Conservation (phyloP, 148 eudicot genomes). For the Chenopodium suecicum region DNA sequence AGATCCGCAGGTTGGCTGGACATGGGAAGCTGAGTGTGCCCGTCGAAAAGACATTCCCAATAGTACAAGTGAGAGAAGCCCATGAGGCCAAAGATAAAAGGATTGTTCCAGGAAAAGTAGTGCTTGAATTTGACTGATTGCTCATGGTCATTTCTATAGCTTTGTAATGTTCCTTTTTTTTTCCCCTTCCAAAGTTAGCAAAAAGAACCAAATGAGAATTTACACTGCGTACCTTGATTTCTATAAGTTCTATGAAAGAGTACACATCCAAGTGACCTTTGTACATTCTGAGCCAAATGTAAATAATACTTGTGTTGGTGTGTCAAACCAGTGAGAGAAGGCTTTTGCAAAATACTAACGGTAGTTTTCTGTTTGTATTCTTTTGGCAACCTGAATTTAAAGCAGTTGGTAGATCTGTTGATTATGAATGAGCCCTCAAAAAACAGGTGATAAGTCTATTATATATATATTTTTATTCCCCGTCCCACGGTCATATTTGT, state of each 20-base stretch:
- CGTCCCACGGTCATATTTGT: too few relatives aligned
- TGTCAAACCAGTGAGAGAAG: background rate
- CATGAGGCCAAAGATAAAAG: slow-evolving; percentile 87
- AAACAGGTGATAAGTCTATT: too few relatives aligned
- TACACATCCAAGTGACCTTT: background rate
- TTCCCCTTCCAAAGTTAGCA: background rate
- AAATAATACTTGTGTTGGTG: slow-evolving; percentile 12
- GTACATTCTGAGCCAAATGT: slow-evolving; percentile 13
- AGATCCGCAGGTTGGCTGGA: slow-evolving; percentile 67
- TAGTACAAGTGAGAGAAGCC: slow-evolving; percentile 79
- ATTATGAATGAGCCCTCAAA: too few relatives aligned
- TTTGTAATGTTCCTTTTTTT: background rate
- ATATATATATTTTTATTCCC: too few relatives aligned
- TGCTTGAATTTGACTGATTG: slow-evolving; percentile 69
- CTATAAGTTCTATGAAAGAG: background rate
- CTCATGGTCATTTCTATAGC: background rate
- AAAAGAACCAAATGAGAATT: background rate
- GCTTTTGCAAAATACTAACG: background rate
- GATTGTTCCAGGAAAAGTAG: slow-evolving; percentile 77
- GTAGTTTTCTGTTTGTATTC: background rate
- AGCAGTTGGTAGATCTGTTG: background rate
- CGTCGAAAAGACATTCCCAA: slow-evolving; percentile 75
- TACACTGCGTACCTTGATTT: background rate
- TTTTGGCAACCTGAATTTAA: background rate
- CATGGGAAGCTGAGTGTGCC: slow-evolving; percentile 82